Conservation (phyloP, 257 asterid species). For the Apocynum venetum region DNA sequence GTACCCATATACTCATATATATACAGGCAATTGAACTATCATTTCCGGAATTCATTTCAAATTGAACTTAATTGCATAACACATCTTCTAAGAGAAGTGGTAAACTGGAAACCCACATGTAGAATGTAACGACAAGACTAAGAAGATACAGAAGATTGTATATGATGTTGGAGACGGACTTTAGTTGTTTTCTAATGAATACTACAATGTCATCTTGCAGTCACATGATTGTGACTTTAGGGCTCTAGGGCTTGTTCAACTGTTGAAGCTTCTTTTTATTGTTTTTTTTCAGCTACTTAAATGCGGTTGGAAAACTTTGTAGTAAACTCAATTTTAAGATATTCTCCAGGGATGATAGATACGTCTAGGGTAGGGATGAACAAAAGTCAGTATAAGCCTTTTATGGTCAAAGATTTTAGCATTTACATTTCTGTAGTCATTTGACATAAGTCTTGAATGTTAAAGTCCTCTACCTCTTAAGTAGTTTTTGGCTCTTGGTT, state of each 20-base stretch:
- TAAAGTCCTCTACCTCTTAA: background rate
- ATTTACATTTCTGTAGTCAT: too few relatives aligned
- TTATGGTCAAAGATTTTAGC: too few relatives aligned
- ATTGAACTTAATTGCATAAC: background rate
- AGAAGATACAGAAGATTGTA: background rate
- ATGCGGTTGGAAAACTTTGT: background rate
- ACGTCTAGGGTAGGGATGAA: background rate
- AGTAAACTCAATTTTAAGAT: too few relatives aligned
- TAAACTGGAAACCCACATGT: background rate
- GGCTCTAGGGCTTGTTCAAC: background rate
- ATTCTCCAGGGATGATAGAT: too few relatives aligned
- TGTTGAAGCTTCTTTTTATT: background rate
- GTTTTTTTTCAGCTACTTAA: background rate
- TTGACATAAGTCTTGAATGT: background rate
- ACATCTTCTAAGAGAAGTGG: background rate
- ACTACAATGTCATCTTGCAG: too few relatives aligned
- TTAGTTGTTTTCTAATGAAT: background rate
- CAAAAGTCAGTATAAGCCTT: background rate
- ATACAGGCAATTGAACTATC: background rate
- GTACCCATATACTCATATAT: background rate
- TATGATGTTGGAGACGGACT: background rate
- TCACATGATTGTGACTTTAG: background rate
- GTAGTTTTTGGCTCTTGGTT: background rate
- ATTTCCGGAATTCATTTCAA: background rate
- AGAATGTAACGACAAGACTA: background rate